A percentile compares a stretch with the other conserved stretches of the same genome.
Conservation (phyloP, 192 early-diverging fungal genomes). For the Coemansia sp. region DNA sequence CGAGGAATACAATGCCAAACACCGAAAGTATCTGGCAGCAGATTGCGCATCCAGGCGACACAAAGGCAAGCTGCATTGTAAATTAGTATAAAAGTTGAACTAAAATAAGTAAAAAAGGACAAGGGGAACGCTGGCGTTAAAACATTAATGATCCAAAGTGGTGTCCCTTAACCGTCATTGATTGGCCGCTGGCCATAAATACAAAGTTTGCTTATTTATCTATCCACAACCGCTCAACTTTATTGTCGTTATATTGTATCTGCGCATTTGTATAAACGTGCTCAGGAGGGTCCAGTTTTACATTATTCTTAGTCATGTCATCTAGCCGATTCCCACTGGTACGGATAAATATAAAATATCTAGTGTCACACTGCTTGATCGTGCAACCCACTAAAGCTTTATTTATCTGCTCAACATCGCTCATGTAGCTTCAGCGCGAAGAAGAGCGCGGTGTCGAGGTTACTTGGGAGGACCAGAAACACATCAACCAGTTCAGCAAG, state of each 20-base stretch:
- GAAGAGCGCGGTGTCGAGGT: slow-evolving; percentile 90
- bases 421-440: slow-evolving; percentile 55
- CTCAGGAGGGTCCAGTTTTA: too few relatives aligned
- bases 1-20: slow-evolving; percentile 52
- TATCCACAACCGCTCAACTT: not conserved
- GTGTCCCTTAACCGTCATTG: not conserved
- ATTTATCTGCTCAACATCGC: not conserved
- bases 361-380: not conserved
- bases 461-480: slow-evolving; percentile 95
- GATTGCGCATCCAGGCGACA: slow-evolving; percentile 54
- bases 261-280: too few relatives aligned
- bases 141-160: not conserved
- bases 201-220: not conserved
- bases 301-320: not conserved
- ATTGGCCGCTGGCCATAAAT: not conserved
- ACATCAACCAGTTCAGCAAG: slow-evolving; percentile 93
- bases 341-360: not conserved
- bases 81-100: not conserved
- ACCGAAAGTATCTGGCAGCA: slow-evolving; percentile 54
- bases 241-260: too few relatives aligned
- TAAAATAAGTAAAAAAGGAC: too few relatives aligned
- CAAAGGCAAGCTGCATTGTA: slow-evolving; percentile 52
- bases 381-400: not conserved
- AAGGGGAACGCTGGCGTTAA: too few relatives aligned
- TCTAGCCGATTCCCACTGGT: slow-evolving; percentile 17